Evolutionary conservation across 208 protist genomes (phyloP), one percentile per base, ranked within the genome.

Genomic region (Trichomonas tenax): DNA sequence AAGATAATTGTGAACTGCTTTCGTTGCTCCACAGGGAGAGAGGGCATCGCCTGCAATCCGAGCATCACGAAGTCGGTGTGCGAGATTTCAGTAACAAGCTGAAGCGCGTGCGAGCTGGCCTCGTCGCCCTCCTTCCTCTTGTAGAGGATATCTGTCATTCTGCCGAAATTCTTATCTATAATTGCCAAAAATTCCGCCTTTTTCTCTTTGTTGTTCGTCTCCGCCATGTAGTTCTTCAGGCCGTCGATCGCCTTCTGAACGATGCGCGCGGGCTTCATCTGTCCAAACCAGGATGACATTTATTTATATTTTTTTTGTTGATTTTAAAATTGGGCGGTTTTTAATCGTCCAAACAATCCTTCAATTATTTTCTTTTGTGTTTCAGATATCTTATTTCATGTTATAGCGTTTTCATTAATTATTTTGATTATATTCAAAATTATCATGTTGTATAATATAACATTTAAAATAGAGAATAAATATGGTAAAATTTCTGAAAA

Each of bases 1-100:
- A 93, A 93, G 11, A 93, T 93, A 58, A 44, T 93, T 51, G 86
- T 38, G 45, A 93, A 93, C 46, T 93, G 86, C 44, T 93, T 93
- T 34, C 86, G 44, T 38, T 93, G 86, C 44, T 93, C 86, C 8
- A 51, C 40, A 17, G 86, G 44, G 21, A 93, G n/a, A 38, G 3
- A 23, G 1, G 45, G n/a, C 44, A 93, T 58, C n/a, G 41, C 44
- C 31, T 93, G 15, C 34, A 93, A 58, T 93, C 86, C 86, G 26
- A 44, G n/a, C 86, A 93, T 93, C 26, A 93, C 44, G 15, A 93
- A 51, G 26, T 48, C 31, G 0, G n/a, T 40, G 31, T 93, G 86
- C 2, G 40, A 34, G 26, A 93, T 93, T 51, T 93, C 86, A 38
- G 11, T 93, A 34, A 51, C 86, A 17, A 93, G 31, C 15, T 93